phyloP scores from a whole-genome alignment of 208 protist species.

The Trypanosoma brucei region DNA sequence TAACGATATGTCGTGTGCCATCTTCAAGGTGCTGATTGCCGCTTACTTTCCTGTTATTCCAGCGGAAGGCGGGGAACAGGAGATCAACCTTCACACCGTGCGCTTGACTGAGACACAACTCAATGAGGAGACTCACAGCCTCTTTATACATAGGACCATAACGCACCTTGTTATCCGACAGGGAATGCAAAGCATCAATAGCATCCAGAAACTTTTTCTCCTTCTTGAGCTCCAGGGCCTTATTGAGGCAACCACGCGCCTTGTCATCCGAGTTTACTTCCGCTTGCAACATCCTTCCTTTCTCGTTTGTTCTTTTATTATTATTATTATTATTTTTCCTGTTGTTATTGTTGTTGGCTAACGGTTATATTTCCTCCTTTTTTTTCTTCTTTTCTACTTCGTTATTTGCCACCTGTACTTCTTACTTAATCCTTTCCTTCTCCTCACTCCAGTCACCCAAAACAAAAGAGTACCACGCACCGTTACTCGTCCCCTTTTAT shows the following conservation, averaged over 20 bases:
- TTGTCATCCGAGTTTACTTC: conserved; percentile 38
- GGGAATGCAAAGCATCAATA: conserved; percentile 35
- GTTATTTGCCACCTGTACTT: no score
- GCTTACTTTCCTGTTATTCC: conserved; percentile 37
- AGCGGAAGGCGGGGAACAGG: conserved; percentile 28
- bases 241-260: conserved; percentile 37
- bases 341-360: no score
- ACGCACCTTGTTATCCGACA: conserved; percentile 30
- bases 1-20: conserved; percentile 43
- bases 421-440: no score
- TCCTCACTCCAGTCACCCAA: no score
- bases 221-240: conserved; percentile 46
- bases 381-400: no score
- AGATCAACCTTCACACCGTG: conserved; percentile 23
- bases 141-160: conserved; percentile 37
- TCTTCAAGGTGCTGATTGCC: conserved; percentile 53
- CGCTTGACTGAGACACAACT: conserved; percentile 48
- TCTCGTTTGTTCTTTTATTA: background rate
- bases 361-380: no score
- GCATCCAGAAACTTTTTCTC: conserved; percentile 43
- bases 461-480: no score
- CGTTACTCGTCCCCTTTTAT: no score
- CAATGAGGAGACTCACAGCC: conserved; percentile 52
- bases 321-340: background rate
- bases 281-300: background rate